These are phyloP conservation scores for Stropharia rugosoannulata DNA, from an alignment of 768 basidiomycete genomes.

Conservation along the genomic window DNA sequence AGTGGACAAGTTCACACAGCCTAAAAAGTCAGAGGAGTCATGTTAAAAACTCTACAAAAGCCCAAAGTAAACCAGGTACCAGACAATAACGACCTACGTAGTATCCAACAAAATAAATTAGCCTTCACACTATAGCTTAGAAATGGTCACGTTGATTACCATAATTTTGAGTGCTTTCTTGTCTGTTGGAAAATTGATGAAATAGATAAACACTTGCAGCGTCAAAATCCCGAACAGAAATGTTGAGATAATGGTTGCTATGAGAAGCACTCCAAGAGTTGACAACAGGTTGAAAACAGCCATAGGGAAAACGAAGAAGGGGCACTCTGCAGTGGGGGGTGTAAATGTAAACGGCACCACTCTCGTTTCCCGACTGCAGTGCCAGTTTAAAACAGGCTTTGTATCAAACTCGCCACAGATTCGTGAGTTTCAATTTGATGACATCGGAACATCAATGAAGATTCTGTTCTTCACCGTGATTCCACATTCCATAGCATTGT, in stretches of 20 bases:
- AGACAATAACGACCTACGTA: constrained; percentile 2
- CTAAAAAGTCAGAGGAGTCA: neutral
- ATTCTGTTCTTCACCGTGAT: too few species aligned
- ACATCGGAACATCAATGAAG: too few species aligned
- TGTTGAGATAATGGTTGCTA: neutral
- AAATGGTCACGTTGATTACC: neutral
- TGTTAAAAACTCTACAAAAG: neutral
- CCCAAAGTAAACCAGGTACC: neutral
- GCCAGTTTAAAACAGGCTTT: too few species aligned
- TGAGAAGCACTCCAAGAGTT: constrained; percentile 1
- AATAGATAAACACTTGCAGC: constrained; percentile 9
- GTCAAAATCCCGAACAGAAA: constrained; percentile 9
- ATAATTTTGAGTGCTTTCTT: neutral
- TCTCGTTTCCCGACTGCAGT: constrained; percentile 2
- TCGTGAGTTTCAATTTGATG: too few species aligned
- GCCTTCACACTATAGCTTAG: neutral
- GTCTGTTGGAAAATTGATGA: constrained; percentile 3
- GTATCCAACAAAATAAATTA: neutral
- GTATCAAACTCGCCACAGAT: too few species aligned
- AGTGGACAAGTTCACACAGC: constrained; percentile 4
- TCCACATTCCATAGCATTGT: too few species aligned
- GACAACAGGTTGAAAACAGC: neutral
- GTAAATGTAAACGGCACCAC: neutral
- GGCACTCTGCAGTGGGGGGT: too few species aligned
- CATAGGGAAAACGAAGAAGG: neutral